phyloP scores from a whole-genome alignment of 257 asterid species.

The Scutellaria minor region DNA sequence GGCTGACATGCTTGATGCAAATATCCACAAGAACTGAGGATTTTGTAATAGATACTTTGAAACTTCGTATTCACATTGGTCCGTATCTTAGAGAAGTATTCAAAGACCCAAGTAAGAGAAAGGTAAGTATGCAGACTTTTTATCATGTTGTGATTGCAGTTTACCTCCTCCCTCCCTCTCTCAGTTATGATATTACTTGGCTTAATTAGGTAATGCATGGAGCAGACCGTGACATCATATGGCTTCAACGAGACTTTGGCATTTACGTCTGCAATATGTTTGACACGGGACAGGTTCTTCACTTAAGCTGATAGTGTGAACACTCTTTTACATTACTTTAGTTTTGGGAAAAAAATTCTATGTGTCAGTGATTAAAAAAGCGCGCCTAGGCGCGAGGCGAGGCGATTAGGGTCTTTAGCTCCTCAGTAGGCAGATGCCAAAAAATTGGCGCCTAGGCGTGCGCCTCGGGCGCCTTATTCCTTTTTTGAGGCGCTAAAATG shows the following conservation, averaged over 20 bases:
- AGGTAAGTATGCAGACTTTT: slow-evolving; percentile 51
- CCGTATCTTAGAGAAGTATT: slow-evolving; percentile 89
- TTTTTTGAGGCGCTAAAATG: no score
- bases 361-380: no score
- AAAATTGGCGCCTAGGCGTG: no score
- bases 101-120: slow-evolving; percentile 87
- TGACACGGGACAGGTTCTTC: slow-evolving; percentile 95
- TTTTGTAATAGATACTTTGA: slow-evolving; percentile 89
- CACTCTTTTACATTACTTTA: slow-evolving; percentile 19
- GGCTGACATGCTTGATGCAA: slow-evolving; percentile 97
- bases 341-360: not conserved
- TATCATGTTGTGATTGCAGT: slow-evolving; percentile 27
- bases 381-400: no score
- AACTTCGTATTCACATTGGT: slow-evolving; percentile 87
- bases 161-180: slow-evolving; percentile 5
- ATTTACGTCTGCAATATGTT: slow-evolving; percentile 96
- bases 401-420: no score
- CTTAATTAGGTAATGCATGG: slow-evolving; percentile 93
- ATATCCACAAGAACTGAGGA: slow-evolving; percentile 96
- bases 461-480: no score
- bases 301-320: slow-evolving; percentile 30
- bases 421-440: no score
- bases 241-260: slow-evolving; percentile 99
- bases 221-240: slow-evolving; percentile 82
- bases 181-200: slow-evolving; percentile 31